Evolutionary conservation across 1,139 yeast species (phyloP).

Genomic region (Meyerozyma smithsonii): DNA sequence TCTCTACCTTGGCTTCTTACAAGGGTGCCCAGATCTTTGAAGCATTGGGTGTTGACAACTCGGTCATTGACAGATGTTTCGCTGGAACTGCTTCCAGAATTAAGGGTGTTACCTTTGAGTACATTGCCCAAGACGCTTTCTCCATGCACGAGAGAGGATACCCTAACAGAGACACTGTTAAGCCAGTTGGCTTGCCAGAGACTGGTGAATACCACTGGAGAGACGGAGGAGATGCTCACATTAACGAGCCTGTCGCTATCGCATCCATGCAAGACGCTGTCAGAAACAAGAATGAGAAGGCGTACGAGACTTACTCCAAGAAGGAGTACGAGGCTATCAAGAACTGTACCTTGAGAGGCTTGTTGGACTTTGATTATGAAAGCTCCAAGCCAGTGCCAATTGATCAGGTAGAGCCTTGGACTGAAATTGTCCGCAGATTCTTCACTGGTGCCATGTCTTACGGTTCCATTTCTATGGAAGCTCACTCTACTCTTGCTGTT

Average conservation of each 20-base stretch:
- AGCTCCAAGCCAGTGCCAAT: constrained; percentile 73
- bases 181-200: constrained; percentile 79
- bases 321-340: constrained; percentile 89
- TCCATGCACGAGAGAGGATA: constrained; percentile 89
- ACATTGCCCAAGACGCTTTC: constrained; percentile 94
- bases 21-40: constrained; percentile 99
- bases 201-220: constrained; percentile 98
- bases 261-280: constrained; percentile 97
- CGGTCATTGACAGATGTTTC: constrained; percentile 92
- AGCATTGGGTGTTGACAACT: constrained; percentile 91
- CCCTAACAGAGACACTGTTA: constrained; percentile 70
- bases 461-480: constrained; percentile 97
- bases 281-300: constrained; percentile 88
- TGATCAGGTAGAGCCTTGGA: constrained; percentile 99
- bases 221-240: constrained; percentile 96
- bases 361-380: constrained; percentile 83
- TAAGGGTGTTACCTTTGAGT: constrained; percentile 91
- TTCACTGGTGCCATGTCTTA: constrained; percentile 99
- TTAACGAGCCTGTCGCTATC: constrained; percentile 91
- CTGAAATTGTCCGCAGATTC: constrained; percentile 94
- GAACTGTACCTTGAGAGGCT: constrained; percentile 90
- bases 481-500: constrained; percentile 94
- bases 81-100: constrained; percentile 97
- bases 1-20: constrained; percentile 92
- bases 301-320: constrained; percentile 85